Base-by-base conservation (phyloP, 768 basidiomycete species). In the Brasilioporus rufonigricans region DNA sequence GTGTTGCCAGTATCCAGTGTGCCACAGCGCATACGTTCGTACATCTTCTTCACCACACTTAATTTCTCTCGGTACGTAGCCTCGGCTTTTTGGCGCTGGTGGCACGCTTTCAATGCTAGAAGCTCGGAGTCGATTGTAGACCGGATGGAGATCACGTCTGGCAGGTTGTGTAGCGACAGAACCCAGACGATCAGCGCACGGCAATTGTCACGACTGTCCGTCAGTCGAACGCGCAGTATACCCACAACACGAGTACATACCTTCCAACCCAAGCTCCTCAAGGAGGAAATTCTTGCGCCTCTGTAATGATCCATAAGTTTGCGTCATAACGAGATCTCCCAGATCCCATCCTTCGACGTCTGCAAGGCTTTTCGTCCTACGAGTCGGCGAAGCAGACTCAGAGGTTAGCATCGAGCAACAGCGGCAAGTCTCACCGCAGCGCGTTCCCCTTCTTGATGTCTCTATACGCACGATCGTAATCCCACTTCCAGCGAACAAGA, bases 21-120 rank as follows among this genome's bases (percentile, higher is more conserved):
- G 26, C 71, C 67, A 1, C 74, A 73, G 32, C 76, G 73, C 29
- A 86, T 73, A 43, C 73, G 68, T 43, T 79, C 68, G 52, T 85
- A 78, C 49, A 80, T 70, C 44, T 69, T 67, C 49, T 71, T 73
- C 12, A 84, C 67, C 33, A 73, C 74, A 8, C 61, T 48, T 27
- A 76, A 63, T 38, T 65, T 65, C 43, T 59, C 52, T 52, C 55
- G 52, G 50, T 71, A 69, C 3, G 56, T 52, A 1, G 26, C 52
- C 51, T 74, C 73, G 1, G 65, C 65, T 19, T 61, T 55, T 23
- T 69, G 68, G 21, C 70, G 69, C 24, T 57, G 45, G 5, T 59
- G 70, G 2, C 52, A 65, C 26, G 66, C 71, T 48, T 57, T 59
- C 41, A 68, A 52, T 1, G 50, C 44, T 13, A 65, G 33, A 9